Conservation (phyloP, 441 rosid genomes). For the Mallotus japonicus region DNA sequence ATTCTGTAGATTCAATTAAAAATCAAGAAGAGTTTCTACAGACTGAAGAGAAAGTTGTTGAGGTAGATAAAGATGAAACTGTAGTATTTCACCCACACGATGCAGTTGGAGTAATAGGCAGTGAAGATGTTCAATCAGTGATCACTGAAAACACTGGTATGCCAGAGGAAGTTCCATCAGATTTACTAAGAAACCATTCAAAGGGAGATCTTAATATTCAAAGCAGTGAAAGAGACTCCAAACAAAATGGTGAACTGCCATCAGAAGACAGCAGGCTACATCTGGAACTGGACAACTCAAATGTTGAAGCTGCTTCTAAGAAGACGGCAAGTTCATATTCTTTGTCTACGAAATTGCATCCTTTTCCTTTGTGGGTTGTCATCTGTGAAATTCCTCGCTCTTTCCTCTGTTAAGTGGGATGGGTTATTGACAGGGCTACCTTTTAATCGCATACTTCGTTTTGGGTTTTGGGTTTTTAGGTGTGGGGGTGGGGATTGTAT, state of each 20-base stretch:
- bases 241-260: slow-evolving; percentile 41
- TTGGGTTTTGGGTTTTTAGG: not conserved
- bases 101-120: slow-evolving; percentile 32
- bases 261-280: slow-evolving; percentile 35
- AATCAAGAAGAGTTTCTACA: slow-evolving; percentile 43
- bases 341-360: slow-evolving; percentile 23
- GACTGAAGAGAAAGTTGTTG: slow-evolving; percentile 60
- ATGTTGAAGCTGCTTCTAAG: slow-evolving; percentile 42
- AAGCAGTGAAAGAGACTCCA: slow-evolving; percentile 31
- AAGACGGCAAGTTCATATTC: slow-evolving; percentile 57
- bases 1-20: slow-evolving; percentile 34
- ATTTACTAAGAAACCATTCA: slow-evolving; percentile 29
- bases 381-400: slow-evolving; percentile 17
- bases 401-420: not conserved
- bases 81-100: slow-evolving; percentile 41
- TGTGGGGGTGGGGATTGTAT: not conserved
- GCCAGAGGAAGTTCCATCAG: slow-evolving; percentile 39
- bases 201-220: slow-evolving; percentile 36
- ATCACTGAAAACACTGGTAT: slow-evolving; percentile 32
- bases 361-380: slow-evolving; percentile 10
- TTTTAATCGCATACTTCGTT: not conserved
- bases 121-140: slow-evolving; percentile 30
- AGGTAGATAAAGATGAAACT: slow-evolving; percentile 64
- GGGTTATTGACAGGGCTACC: not conserved
- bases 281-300: slow-evolving; percentile 41